Evolutionary conservation across 164 flowering plant species (phyloP), one percentile per base, ranked within the genome.

Genomic region (Chimonanthus praecox): DNA sequence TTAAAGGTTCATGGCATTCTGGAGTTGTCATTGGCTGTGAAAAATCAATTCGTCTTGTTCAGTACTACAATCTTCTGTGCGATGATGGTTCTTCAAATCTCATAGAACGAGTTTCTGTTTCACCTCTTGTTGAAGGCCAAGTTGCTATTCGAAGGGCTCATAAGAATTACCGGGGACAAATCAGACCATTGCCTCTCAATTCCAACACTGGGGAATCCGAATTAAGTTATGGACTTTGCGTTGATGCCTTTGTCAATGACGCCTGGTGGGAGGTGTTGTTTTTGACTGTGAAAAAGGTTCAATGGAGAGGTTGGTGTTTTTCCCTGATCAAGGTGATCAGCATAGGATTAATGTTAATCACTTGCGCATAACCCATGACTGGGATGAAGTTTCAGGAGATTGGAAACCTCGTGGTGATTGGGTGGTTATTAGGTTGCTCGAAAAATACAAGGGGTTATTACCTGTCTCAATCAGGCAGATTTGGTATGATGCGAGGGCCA

Each of bases 261-360:
- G 94, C 89, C 8, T 95, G 97, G 99, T 95, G 98, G 99, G 98
- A 82, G 99, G 97, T 9, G 97, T 93, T 48, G 77, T 92, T 44
- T 89, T 93, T 72, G 97, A 90, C 73, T 82, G 74, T 18, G 82
- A 84, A 48, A 87, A 82, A 73, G 88, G 88, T 49, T 73, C 75
- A 0, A 72, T 78, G 33, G 67, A 84, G 61, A 82, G 97, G 78
- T 83, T 60, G 43, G 72, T 95, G 10, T 92, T 93, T 70, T 94
- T 93, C 66, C 98, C 99, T 0, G 98, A 96, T 72, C 50, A 90
- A 78, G 99, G 98, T 9, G 98, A 96, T 80, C 90, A 87, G 69
- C 63, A 83, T 71, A 72, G 7, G 49, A 49, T 81, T 21, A 76
- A 62, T 21, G 67, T 88, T 49, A 72, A 71, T 0, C 20, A 60